phyloP scores from a whole-genome alignment of 2,329 filamentous ascomycete species.

The Aureobasidium sp. region DNA sequence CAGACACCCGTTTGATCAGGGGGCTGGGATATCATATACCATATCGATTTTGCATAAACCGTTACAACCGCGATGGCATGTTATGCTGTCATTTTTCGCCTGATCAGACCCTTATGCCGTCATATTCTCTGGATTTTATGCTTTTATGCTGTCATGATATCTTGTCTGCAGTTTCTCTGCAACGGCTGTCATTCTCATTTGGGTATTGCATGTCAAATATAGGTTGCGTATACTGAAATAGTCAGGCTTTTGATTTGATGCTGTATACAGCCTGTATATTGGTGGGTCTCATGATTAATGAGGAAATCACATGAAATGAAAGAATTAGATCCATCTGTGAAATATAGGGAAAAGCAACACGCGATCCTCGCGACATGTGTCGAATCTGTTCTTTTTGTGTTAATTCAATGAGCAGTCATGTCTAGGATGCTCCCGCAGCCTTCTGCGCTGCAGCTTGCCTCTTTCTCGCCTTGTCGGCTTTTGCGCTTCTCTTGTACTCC shows the following conservation, averaged over 20 bases:
- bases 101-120: not conserved
- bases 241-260: not conserved
- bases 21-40: not conserved
- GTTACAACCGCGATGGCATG: not conserved
- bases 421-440: not conserved
- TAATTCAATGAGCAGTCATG: too few relatives aligned
- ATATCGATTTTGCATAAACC: not conserved
- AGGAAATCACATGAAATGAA: not conserved
- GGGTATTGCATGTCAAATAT: not conserved
- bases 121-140: not conserved
- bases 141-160: not conserved
- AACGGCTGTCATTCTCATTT: slow-evolving; percentile 1
- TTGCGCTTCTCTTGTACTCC: not conserved
- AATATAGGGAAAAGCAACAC: too few relatives aligned
- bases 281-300: not conserved
- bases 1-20: not conserved
- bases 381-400: too few relatives aligned
- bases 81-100: not conserved
- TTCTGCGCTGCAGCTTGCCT: not conserved
- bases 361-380: too few relatives aligned
- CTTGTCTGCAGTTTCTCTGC: too few relatives aligned
- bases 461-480: not conserved
- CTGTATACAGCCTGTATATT: not conserved
- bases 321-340: not conserved
- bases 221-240: not conserved